Percentiles rank a stretch among this genome's conserved stretches.
phyloP scores from a whole-genome alignment of 768 basidiomycete species.

The Russula sp. region DNA sequence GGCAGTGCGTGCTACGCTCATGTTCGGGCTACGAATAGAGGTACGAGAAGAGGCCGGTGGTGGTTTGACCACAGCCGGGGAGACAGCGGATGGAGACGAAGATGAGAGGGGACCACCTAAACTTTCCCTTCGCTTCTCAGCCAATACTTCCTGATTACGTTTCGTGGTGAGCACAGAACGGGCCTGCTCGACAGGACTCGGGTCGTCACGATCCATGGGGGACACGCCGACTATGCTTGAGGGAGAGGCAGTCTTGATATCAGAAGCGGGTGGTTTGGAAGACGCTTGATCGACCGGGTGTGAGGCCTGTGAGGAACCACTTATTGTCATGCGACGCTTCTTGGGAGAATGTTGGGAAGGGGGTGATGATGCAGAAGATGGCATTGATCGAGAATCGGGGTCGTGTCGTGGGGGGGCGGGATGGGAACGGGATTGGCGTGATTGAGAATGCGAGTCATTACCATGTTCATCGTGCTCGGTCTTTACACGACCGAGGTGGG shows the following conservation, averaged over 20 bases:
- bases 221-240: constrained; percentile 61
- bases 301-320: constrained; percentile 54
- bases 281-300: constrained; percentile 54
- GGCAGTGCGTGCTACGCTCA: constrained; percentile 32
- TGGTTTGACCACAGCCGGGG: constrained; percentile 33
- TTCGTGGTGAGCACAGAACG: constrained; percentile 61
- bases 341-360: constrained; percentile 40
- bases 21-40: constrained; percentile 31
- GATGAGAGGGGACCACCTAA: constrained; percentile 40
- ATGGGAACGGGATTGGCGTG: constrained; percentile 18
- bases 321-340: constrained; percentile 70
- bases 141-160: constrained; percentile 67
- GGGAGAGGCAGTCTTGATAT: constrained; percentile 55
- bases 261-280: constrained; percentile 37
- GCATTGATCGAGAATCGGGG: constrained; percentile 23
- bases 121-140: constrained; percentile 68
- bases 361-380: constrained; percentile 22
- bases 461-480: constrained; percentile 58
- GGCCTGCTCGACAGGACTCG: constrained; percentile 56
- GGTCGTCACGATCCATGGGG: constrained; percentile 57
- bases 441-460: constrained; percentile 39
- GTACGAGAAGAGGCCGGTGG: constrained; percentile 37
- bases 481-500: constrained; percentile 53
- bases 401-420: constrained; percentile 16
- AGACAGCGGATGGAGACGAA: constrained; percentile 26